A percentile compares a stretch with the other conserved stretches of the same genome.
Evolutionary conservation across 2,329 filamentous ascomycete genomes (phyloP).

Genomic region (Paecilomyces sp.): DNA sequence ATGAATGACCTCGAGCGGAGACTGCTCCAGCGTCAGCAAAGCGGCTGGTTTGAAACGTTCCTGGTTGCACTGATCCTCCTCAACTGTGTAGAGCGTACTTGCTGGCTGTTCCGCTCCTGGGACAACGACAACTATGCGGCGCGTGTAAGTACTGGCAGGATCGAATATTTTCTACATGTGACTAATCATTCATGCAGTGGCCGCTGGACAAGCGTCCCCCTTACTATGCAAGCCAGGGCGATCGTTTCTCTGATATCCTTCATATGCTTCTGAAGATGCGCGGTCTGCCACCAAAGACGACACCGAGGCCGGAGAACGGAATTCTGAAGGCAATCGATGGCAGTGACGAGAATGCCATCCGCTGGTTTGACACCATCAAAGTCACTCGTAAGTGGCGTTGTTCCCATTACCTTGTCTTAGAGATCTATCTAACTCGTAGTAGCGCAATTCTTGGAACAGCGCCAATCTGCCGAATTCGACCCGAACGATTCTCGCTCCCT

Average conservation of each 20-base stretch:
- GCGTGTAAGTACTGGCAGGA: constrained; percentile 19
- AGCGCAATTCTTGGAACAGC: constrained; percentile 33
- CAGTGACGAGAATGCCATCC: constrained; percentile 29
- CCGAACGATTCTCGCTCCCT: constrained; percentile 33
- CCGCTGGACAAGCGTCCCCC: constrained; percentile 47
- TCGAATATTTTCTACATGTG: not conserved
- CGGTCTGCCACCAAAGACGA: constrained; percentile 35
- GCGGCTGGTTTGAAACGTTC: constrained; percentile 52
- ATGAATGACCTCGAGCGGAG: constrained; percentile 55
- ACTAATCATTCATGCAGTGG: constrained; percentile 32
- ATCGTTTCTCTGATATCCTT: constrained; percentile 51
- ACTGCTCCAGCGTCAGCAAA: constrained; percentile 52
- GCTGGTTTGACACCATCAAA: constrained; percentile 37
- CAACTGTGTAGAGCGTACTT: constrained; percentile 53
- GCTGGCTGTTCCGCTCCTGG: constrained; percentile 51
- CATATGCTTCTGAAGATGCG: constrained; percentile 54
- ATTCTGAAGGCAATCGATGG: constrained; percentile 30
- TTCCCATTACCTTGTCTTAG: not conserved
- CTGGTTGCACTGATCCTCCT: constrained; percentile 53
- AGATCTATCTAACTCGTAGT: constrained; percentile 2
- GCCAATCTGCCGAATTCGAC: constrained; percentile 30
- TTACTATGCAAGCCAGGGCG: constrained; percentile 49
- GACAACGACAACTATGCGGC: constrained; percentile 33
- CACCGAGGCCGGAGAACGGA: constrained; percentile 29
- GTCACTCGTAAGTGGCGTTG: constrained; percentile 27